Base-by-base conservation (phyloP, 192 early-diverging fungal genomes). In the Dimargaris cristalligena region DNA sequence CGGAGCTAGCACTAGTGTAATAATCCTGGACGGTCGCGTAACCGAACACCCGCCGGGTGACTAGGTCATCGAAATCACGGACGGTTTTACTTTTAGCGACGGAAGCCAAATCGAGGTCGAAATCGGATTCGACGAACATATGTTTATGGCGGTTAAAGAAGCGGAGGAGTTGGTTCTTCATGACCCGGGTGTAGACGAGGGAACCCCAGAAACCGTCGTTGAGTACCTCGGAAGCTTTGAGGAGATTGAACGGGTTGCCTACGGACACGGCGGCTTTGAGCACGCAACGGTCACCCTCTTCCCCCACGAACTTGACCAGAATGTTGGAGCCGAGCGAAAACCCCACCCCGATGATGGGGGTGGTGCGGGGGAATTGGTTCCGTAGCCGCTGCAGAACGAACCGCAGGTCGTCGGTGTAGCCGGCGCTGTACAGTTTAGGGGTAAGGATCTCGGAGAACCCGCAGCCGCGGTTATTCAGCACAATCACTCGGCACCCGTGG, bases 271-370 rank as follows among this genome's bases (percentile, higher is more conserved):
- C 84, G 2, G 78, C 90, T 29, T 77, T 62, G 25, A 98, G 78
- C 33, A 83, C 82, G 58, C 84, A 89, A 18, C 74, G 70, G 26
- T 76, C 77, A 20, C 85, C 84, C 52, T 83, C 80, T 67, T 94
- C 87, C n/a, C 90, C 90, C 23, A 88, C 79, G 45, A 82, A 89
- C 74, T 94, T 98, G 60, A 85, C 82, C 34, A 98, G 58, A 46
- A 98, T 79, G 64, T 98, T 98, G 31, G 91, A 79, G 25, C 94
- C 94, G 50, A 98, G 73, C 41, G 86, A 89, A 67, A 87, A 98
- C 4, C 94, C 94, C 58, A 90, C 71, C 22, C 80, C 89, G 49
- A 91, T 69, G 44, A 94, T 59, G 23, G 85, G 76, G 32, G 86
- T 78, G 32, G 67, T 59, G n/a, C n/a, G n/a, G 1, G 88, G 82